These are phyloP conservation scores for Smallanthus sonchifolius DNA, from an alignment of 129 eudicot species.

Conservation along the genomic window DNA sequence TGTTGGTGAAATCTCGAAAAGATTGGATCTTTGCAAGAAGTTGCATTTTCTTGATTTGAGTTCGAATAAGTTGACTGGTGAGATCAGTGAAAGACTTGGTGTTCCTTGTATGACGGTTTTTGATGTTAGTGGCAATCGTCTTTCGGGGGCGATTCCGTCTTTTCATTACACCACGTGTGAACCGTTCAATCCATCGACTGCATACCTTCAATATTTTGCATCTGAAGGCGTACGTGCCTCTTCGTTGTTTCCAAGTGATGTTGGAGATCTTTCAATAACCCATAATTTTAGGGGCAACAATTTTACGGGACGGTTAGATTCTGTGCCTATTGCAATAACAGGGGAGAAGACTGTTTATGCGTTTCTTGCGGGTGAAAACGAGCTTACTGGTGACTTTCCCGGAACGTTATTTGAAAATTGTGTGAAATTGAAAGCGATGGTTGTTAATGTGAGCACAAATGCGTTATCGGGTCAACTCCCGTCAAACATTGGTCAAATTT, in stretches of 20 bases:
- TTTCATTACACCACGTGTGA: conserved; percentile 41
- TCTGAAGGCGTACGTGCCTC: conserved; percentile 20
- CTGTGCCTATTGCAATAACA: conserved; percentile 42
- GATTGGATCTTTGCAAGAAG: conserved; percentile 50
- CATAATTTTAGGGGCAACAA: conserved; percentile 69
- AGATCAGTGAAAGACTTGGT: conserved; percentile 39
- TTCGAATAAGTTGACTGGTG: conserved; percentile 56
- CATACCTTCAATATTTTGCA: conserved; percentile 43
- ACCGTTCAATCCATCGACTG: conserved; percentile 34
- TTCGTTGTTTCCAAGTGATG: conserved; percentile 32
- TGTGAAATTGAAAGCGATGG: conserved; percentile 39
- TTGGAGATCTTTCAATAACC: conserved; percentile 36
- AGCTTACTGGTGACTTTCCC: conserved; percentile 52
- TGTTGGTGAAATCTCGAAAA: conserved; percentile 47
- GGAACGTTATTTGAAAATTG: conserved; percentile 50
- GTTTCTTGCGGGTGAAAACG: conserved; percentile 61
- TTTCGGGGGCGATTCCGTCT: conserved; percentile 61
- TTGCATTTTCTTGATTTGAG: conserved; percentile 73
- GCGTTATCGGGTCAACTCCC: conserved; percentile 58
- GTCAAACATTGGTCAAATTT: conserved; percentile 36
- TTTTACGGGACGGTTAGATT: conserved; percentile 43
- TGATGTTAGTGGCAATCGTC: conserved; percentile 57
- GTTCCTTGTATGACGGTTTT: conserved; percentile 79
- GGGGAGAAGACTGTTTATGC: conserved; percentile 54
- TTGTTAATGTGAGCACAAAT: conserved; percentile 56